Conservation (phyloP, 306 rosid species). For the Lotus japonicus region DNA sequence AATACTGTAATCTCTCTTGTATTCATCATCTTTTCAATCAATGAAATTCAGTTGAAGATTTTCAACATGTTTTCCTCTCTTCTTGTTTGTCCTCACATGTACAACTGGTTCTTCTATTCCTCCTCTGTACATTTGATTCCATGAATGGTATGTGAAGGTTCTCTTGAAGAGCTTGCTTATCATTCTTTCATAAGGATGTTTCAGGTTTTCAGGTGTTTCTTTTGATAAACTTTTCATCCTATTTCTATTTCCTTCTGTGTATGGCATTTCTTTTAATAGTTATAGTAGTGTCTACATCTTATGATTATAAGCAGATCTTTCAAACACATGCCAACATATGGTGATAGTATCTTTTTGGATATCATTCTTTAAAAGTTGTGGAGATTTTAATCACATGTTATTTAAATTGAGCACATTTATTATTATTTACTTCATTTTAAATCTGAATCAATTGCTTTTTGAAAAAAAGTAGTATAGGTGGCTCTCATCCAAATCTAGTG, state of each 20-base stretch:
- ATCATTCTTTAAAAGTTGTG: not conserved
- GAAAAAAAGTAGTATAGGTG: conserved; percentile 85
- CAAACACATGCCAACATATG: not conserved
- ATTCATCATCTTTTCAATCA: no score
- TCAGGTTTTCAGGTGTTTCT: not conserved
- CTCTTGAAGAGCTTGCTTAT: not conserved
- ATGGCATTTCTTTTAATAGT: not conserved
- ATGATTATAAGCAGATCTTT: not conserved
- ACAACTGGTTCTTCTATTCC: not conserved
- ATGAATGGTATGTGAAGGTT: not conserved
- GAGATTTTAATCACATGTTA: conserved; percentile 13
- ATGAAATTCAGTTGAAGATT: no score
- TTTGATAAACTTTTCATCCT: not conserved
- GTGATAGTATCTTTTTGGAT: conserved; percentile 6
- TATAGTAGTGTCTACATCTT: not conserved
- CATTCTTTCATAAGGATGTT: not conserved
- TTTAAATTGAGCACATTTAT: conserved; percentile 14
- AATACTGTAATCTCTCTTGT: no score
- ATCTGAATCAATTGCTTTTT: conserved; percentile 20
- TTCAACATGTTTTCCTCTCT: not conserved
- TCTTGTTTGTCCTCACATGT: not conserved
- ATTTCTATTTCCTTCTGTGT: not conserved
- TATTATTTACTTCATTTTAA: conserved; percentile 14
- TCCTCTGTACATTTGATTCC: conserved; percentile 1
- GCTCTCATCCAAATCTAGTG: conserved; percentile 83